A percentile compares a stretch with the other conserved stretches of the same genome.
phyloP scores from a whole-genome alignment of 441 rosid genomes.

The Croton setiger region DNA sequence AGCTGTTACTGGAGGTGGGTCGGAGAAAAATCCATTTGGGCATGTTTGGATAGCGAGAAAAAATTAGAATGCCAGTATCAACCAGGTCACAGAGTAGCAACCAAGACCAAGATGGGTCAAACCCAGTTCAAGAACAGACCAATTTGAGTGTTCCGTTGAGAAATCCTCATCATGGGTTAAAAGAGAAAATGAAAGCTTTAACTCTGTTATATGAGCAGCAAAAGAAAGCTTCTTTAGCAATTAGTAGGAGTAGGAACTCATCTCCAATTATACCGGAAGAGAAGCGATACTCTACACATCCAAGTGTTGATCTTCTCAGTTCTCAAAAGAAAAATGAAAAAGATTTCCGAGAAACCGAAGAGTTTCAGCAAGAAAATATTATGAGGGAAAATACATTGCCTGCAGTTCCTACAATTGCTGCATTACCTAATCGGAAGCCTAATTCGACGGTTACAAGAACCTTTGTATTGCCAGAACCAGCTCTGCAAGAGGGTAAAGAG shows the following conservation, averaged over 20 bases:
- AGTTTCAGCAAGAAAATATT: constrained; percentile 30
- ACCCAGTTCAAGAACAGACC: constrained; percentile 36
- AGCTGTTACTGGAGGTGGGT: constrained; percentile 24
- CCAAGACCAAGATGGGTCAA: constrained; percentile 31
- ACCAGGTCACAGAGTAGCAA: constrained; percentile 61
- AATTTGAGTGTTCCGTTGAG: constrained; percentile 35
- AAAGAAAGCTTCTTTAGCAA: constrained; percentile 50
- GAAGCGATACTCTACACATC: constrained; percentile 43
- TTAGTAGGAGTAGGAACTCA: constrained; percentile 38
- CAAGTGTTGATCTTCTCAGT: constrained; percentile 47
- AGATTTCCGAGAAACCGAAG: constrained; percentile 30
- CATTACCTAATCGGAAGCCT: constrained; percentile 19
- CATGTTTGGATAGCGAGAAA: constrained; percentile 43
- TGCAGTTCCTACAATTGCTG: constrained; percentile 16
- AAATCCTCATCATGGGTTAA: constrained; percentile 76
- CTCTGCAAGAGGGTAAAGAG: constrained; percentile 56
- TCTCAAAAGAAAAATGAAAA: constrained; percentile 40
- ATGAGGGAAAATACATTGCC: constrained; percentile 41
- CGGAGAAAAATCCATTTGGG: constrained; percentile 26
- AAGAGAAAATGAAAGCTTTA: constrained; percentile 73
- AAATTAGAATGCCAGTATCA: constrained; percentile 67
- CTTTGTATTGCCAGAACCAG: constrained; percentile 46
- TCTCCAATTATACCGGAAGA: constrained; percentile 48
- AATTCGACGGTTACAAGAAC: constrained; percentile 43
- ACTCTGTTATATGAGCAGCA: constrained; percentile 78